Evolutionary conservation across 345 rosid species (phyloP).

Genomic region (Arabidopsis suecica): DNA sequence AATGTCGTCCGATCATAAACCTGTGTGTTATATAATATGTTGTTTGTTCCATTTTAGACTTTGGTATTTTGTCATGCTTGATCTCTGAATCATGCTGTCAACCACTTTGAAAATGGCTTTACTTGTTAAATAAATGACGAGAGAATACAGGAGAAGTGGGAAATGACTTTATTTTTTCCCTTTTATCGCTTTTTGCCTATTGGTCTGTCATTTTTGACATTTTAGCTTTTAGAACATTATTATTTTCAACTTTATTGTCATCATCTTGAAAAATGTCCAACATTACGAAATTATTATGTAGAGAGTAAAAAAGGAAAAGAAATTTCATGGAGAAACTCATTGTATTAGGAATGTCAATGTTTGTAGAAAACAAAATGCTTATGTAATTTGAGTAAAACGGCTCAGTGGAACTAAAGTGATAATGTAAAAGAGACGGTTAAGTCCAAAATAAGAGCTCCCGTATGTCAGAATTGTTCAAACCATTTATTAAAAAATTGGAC

Average conservation of each 20-base stretch:
- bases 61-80: neutral
- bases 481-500: neutral
- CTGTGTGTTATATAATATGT: neutral
- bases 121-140: conserved; percentile 4
- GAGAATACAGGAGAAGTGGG: neutral
- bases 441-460: conserved; percentile 18
- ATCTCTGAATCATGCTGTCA: conserved; percentile 1
- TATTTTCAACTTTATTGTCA: conserved; percentile 7
- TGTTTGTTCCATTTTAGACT: neutral
- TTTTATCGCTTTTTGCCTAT: neutral
- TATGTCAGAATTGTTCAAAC: neutral
- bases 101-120: neutral
- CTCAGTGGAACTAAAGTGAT: conserved; percentile 19
- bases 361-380: neutral
- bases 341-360: neutral
- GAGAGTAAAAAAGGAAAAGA: neutral
- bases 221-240: neutral
- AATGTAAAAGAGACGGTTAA: neutral
- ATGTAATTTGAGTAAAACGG: neutral
- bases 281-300: neutral
- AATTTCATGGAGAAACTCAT: neutral
- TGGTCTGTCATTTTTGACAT: conserved; percentile 26
- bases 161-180: neutral
- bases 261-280: neutral
- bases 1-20: neutral